Evolutionary conservation across 2,329 filamentous ascomycete species (phyloP), one percentile per base, ranked within the genome.

Genomic region (Penicillium thymicola): DNA sequence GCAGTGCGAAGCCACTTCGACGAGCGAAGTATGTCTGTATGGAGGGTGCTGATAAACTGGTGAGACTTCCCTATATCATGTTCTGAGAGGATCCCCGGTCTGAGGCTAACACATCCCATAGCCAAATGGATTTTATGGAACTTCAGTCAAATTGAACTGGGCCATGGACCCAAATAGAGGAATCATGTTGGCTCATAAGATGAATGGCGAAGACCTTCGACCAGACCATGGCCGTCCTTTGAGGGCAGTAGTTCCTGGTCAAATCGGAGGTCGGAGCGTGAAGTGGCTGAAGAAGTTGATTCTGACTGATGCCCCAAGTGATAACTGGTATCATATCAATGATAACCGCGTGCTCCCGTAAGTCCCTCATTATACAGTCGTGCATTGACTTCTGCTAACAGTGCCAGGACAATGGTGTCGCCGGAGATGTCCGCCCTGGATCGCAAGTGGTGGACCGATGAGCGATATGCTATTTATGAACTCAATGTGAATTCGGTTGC

Each of bases 241-340:
- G 41, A 82, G 92, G 59, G 86, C 88, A 7, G 86, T 96, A 8
- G 89, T 97, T 4, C 92, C 92, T 0, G 92, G 92, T 0, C 91
- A 96, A 72, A 96, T 97, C 59, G 92, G 92, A 34, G 92, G 92
- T 0, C 83, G 92, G 60, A 96, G 90, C 71, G 92, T 97, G 32
- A 97, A 97, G 74, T 97, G 92, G 92, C 72, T 97, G 57, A 93
- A 88, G 76, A 87, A 81, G 62, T 82, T 97, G 58, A 88, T 92
- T 42, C 73, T 97, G 49, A 93, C 91, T 0, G 83, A 86, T 10
- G 79, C 81, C 25, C 91, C 92, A 0, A 96, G 91, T 69, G 88
- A 93, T 60, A 96, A 95, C 69, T 96, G 91, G 90, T 96, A 96
- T 67, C 92, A 97, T 72, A 91, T 95, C 60, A 92, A 94, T 73